These are phyloP conservation scores for Fusarium caatingaense DNA, from an alignment of 2,329 filamentous ascomycete genomes.

Conservation along the genomic window DNA sequence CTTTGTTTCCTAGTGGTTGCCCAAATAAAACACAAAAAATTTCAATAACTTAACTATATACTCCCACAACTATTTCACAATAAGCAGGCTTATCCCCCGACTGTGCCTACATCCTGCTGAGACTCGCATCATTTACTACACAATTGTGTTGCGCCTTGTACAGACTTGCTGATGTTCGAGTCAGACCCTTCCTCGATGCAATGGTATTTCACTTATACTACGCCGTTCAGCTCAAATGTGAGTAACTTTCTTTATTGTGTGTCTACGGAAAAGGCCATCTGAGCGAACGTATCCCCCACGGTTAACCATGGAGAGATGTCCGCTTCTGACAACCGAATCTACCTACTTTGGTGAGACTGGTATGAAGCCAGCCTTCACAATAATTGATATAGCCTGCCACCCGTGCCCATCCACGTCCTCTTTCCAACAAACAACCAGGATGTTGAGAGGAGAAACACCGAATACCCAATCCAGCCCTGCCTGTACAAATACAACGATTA, in stretches of 20 bases:
- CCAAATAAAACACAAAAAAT: constrained; percentile 33
- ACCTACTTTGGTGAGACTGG: constrained; percentile 4
- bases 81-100: no score
- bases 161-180: neutral
- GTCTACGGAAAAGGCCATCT: constrained; percentile 20
- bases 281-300: constrained; percentile 2
- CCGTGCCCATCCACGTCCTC: neutral
- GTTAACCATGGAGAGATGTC: neutral
- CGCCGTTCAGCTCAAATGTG: neutral
- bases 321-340: constrained; percentile 6
- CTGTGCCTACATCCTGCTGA: no score
- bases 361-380: neutral
- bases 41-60: constrained; percentile 11
- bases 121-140: neutral
- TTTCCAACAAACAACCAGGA: constrained; percentile 10
- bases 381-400: neutral
- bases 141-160: neutral
- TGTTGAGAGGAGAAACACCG: constrained; percentile 17
- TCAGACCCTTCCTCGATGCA: neutral
- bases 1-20: constrained; percentile 11
- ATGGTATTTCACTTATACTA: neutral
- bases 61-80: neutral
- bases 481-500: constrained; percentile 35
- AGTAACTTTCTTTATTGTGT: constrained; percentile 9
- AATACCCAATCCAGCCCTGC: constrained; percentile 5